Base-by-base conservation (phyloP, 441 rosid species). In the Dalechampia spathulata region DNA sequence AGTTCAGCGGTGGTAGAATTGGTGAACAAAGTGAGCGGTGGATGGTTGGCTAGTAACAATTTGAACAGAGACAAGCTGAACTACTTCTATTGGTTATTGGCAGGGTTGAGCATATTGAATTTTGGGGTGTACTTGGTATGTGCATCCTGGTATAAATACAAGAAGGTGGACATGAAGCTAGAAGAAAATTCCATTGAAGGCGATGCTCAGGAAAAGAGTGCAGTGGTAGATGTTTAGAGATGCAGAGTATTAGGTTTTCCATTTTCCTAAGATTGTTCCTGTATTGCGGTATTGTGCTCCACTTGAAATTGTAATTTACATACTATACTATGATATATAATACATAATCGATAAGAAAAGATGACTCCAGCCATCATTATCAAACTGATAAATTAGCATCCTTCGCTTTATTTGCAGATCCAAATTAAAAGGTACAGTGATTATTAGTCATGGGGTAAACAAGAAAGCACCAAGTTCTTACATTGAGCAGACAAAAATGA, bases 81-180 rank as follows among this genome's bases (percentile, higher is more conserved):
- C 57, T 74, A 78, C 55, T 84, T 84, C 62, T 81, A 79, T 52
- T 81, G 86, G 86, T 17, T 81, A 57, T 36, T 81, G 46, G 65
- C 87, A n/a, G 81, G 17, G 32, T 1, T 78, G 10, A 79, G 87
- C 58, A 49, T 66, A 0, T 41, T 73, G 36, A 84, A 84, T 62
- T 79, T 84, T 17, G 80, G 72, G n/a, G 32, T 74, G 21, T 84
- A 79, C 46, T 44, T 84, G 70, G n/a, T 52, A 12, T 84, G 91
- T 51, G 79, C 91, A 21, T 78, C 82, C 21, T 81, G 87, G 85
- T 81, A 81, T 40, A 71, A 67, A 54, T 84, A 84, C 15, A 84
- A 81, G 74, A 65, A 70, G 23, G 78, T 58, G 16, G 71, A 70
- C 26, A 9, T 15, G 43, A 44, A 64, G 27, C 58, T 55, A 60